Base-by-base conservation (phyloP, 2,329 filamentous ascomycete genomes). In the Pyrenophora seminiperda region DNA sequence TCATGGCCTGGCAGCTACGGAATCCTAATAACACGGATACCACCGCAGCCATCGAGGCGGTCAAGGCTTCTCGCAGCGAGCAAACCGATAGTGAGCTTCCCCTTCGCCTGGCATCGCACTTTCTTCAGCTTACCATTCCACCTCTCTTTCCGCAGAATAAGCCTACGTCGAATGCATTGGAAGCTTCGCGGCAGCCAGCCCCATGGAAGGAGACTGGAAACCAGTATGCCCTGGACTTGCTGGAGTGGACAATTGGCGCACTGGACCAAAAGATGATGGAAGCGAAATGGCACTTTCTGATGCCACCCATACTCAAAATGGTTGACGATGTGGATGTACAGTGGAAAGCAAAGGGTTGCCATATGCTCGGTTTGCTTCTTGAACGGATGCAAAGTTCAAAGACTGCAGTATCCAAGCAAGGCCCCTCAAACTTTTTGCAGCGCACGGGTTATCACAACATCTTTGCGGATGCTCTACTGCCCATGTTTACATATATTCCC, bases 1-100 rank as follows among this genome's bases (percentile, higher is more conserved):
- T 90, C 53, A 83, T 95, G 73, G 85, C 86, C 53, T 97, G 92
- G 91, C 94, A 97, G 73, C 81, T 97, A 43, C 82, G 90, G 30
- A 85, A 97, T 66, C 90, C 91, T 0, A 79, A 79, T 3, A 78
- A 77, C 49, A 83, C 80, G 3, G 87, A 92, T 54, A 74, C 79
- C 22, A 63, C 66, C 24, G 68, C 70, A 47, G 77, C 76, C 11
- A 76, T 80, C 41, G 73, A 76, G 59, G 75, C 75, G 53, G 76
- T 80, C 34, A 73, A 72, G 61, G 62, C 61, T 49, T 61, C 63
- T 39, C 62, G 54, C 56, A 69, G 74, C 59, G 73, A 75, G 77
- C 75, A 79, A 76, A 67, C 53, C 58, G 72, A 76, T 62, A 76
- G 77, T 80, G 78, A 80, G 78, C 78, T 81, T 52, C 67, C 76